Conservation (phyloP, 2,329 filamentous ascomycete genomes). For the Zasmidium angulare region DNA sequence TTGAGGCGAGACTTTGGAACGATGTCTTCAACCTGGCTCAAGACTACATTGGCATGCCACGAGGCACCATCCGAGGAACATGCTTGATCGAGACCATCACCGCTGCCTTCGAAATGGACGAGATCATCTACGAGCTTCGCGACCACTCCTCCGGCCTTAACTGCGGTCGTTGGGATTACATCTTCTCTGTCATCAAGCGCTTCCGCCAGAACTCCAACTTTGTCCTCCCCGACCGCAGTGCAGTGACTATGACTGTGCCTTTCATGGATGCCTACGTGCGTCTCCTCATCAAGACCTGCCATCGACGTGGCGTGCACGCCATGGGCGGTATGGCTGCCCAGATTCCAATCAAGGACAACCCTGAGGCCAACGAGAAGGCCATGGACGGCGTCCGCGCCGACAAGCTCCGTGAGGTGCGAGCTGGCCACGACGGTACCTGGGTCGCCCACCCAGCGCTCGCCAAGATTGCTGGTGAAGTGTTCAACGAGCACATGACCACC, state of each 20-base stretch:
- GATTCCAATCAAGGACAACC: conserved; percentile 96
- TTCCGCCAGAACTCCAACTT: conserved; percentile 95
- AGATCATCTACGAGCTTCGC: conserved; percentile 98
- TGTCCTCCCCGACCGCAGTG: conserved; percentile 84
- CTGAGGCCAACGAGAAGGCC: conserved; percentile 43
- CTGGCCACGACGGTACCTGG: conserved; percentile 96
- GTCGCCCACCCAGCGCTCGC: conserved; percentile 95
- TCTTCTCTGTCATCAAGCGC: conserved; percentile 99
- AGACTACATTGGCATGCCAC: conserved; percentile 84
- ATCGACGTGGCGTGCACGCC: conserved; percentile 93
- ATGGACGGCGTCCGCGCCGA: conserved; percentile 67
- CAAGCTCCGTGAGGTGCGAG: conserved; percentile 92
- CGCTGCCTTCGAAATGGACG: conserved; percentile 99
- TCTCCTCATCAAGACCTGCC: conserved; percentile 96
- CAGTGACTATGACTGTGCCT: conserved; percentile 95
- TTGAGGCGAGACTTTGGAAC: conserved; percentile 97
- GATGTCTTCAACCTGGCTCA: conserved; percentile 95
- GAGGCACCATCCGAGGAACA: conserved; percentile 91
- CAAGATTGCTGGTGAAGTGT: conserved; percentile 82
- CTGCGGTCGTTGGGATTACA: conserved; percentile 99
- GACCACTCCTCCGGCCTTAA: conserved; percentile 96
- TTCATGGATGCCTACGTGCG: conserved; percentile 99
- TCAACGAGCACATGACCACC: conserved; percentile 98
- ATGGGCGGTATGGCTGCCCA: conserved; percentile 99
- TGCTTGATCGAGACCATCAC: conserved; percentile 98